Percentiles rank a stretch among this genome's conserved stretches.
Conservation (phyloP, 306 rosid genomes). For the Rubus idaeus region DNA sequence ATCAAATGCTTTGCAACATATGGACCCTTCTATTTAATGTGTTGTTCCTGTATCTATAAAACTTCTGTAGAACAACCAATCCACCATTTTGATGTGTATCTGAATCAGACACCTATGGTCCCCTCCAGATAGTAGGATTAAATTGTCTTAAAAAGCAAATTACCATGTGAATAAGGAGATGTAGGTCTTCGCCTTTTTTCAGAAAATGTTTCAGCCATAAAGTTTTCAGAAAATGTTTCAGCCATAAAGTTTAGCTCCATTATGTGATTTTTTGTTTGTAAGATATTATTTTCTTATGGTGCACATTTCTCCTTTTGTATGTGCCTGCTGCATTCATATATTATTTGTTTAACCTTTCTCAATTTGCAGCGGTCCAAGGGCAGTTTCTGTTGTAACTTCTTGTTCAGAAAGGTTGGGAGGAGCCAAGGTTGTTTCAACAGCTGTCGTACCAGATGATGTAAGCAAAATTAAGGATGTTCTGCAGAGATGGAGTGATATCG, state of each 20-base stretch:
- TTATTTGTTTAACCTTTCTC: not conserved
- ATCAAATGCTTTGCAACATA: constrained; percentile 59
- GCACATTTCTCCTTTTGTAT: not conserved
- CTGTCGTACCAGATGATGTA: constrained; percentile 74
- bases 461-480: constrained; percentile 66
- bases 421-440: constrained; percentile 66
- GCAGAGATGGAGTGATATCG: constrained; percentile 73
- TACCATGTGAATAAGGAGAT: not conserved
- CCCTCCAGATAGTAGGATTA: not conserved
- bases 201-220: not conserved
- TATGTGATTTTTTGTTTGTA: not conserved
- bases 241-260: not conserved
- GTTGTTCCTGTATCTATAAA: not conserved
- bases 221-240: not conserved
- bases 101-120: not conserved
- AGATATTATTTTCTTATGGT: not conserved
- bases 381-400: constrained; percentile 77
- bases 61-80: not conserved
- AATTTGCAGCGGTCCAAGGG: constrained; percentile 81
- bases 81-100: not conserved
- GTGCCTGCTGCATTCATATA: constrained; percentile 17
- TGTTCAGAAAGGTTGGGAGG: constrained; percentile 88
- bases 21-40: not conserved
- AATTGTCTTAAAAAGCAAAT: not conserved
- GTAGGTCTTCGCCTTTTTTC: not conserved